Evolutionary conservation across 2,329 filamentous ascomycete genomes (phyloP), one percentile per base, ranked within the genome.

Genomic region (Arthrobotrys iridis): DNA sequence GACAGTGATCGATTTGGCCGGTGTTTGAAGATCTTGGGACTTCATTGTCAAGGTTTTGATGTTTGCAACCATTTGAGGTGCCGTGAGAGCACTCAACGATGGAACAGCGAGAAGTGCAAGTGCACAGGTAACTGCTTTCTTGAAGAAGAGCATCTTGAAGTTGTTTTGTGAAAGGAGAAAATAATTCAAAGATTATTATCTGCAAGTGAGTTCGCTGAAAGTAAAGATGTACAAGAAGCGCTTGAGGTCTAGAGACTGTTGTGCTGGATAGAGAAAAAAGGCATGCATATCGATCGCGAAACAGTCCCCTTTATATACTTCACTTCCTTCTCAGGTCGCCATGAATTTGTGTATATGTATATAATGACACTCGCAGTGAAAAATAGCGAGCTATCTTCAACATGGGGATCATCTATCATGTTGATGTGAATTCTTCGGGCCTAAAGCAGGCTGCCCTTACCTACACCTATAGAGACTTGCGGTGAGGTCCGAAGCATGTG

Each of bases 1-100:
- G n/a, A 80, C 3, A 33, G 37, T 78, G 55, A 82, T 80, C 10
- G 33, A 63, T n/a, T 80, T 26, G 0, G 81, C 80, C 13, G 79
- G 79, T 0, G 18, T 58, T 40, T 81, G 78, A 2, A 82, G 78
- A 3, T 50, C 75, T 26, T 79, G 67, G 0, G 80, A 81, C 63
- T 80, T 79, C 0, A 5, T 1, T 0, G 79, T 81, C 24, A 82
- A 7, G 2, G 26, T 6, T 0, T 78, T 45, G 46, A 82, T 79
- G 77, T 80, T 79, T 0, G 11, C 24, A 1, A 78, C 79, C 1
- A 81, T 68, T 26, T 81, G 46, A 1, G 46, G 4, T 3, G 77
- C 22, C 2, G 78, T 77, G 13, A 77, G 10, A 7, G 77, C 70
- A 15, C 74, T 73, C 15, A 79, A 15, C 8, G 77, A 74, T 11